Evolutionary conservation across 805 yeast genomes (phyloP), one percentile per base, ranked within the genome.

Genomic region (Yarrowia hollandica): DNA sequence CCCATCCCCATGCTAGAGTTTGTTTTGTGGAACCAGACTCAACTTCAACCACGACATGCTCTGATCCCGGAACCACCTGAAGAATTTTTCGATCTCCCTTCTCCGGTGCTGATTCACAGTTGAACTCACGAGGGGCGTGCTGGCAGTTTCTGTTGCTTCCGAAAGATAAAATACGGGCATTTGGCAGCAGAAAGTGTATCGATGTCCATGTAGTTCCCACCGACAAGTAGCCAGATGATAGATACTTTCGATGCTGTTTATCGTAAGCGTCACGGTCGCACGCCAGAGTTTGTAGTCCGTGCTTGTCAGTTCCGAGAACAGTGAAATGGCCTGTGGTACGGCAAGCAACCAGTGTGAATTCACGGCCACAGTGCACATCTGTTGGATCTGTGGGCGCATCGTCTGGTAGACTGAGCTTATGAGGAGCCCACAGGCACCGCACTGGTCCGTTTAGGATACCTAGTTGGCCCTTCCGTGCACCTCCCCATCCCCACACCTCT

Each of bases 1-100:
- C 97, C 99, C 99, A 92, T 0, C 99, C 99, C 98, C 98, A 94
- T 1, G 91, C 79, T 22, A 81, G 42, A 11, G 65, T 65, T 22
- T 48, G 55, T 33, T 22, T 31, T 21, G 15, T 16, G 39, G 39
- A n/a, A 14, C 30, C 9, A 7, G 39, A 11, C 39, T 31, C 55
- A 30, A 33, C 55, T 33, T 33, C 55, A 5, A 48, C 38, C 15
- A 90, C 65, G 0, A 94, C 95, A 70, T 92, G 99, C 68, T 92
- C 98, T 69, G 96, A 88, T 0, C 99, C 99, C 5, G 82, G 77
- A 1, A 76, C 74, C 57, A 75, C 74, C 31, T 21, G 61, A 50
- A 28, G 68, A 61, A 39, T 44, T 35, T 60, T 15, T 7, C 30
- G 21, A 23, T 39, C 50, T 3, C 39, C 50, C 9, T 18, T 7